These are phyloP conservation scores for Didymella keratinophila DNA, from an alignment of 2,329 filamentous ascomycete genomes.

Conservation along the genomic window DNA sequence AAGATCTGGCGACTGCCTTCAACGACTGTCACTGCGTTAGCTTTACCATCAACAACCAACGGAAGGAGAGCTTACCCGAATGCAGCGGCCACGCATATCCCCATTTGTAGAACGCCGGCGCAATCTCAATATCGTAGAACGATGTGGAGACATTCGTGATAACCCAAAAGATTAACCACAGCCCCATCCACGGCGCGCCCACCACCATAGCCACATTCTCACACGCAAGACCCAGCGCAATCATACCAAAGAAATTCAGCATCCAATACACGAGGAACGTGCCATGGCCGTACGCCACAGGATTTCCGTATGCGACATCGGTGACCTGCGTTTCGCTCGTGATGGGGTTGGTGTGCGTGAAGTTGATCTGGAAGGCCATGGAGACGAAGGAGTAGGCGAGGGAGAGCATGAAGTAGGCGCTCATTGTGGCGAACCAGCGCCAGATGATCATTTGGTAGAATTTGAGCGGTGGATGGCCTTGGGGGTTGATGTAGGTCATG, in stretches of 20 bases:
- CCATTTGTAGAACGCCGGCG: slow-evolving; percentile 67
- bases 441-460: slow-evolving; percentile 66
- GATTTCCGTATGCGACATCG: slow-evolving; percentile 49
- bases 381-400: slow-evolving; percentile 70
- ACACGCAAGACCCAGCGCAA: slow-evolving; percentile 67
- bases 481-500: slow-evolving; percentile 63
- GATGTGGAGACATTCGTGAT: slow-evolving; percentile 69
- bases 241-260: slow-evolving; percentile 70
- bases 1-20: slow-evolving; percentile 66
- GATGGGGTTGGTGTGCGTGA: slow-evolving; percentile 54
- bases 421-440: slow-evolving; percentile 64
- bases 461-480: slow-evolving; percentile 65
- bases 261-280: slow-evolving; percentile 71
- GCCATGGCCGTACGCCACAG: slow-evolving; percentile 64
- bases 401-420: slow-evolving; percentile 68
- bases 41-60: slow-evolving; percentile 24
- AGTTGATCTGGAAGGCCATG: slow-evolving; percentile 69
- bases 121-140: slow-evolving; percentile 67
- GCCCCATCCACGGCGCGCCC: slow-evolving; percentile 66
- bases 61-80: slow-evolving; percentile 51
- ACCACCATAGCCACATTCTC: slow-evolving; percentile 72
- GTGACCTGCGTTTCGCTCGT: slow-evolving; percentile 56
- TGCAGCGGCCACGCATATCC: slow-evolving; percentile 71
- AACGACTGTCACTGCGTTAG: slow-evolving; percentile 56
- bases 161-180: slow-evolving; percentile 74